phyloP scores from a whole-genome alignment of 495 filamentous ascomycete species.

The Penicillium diatomitis region DNA sequence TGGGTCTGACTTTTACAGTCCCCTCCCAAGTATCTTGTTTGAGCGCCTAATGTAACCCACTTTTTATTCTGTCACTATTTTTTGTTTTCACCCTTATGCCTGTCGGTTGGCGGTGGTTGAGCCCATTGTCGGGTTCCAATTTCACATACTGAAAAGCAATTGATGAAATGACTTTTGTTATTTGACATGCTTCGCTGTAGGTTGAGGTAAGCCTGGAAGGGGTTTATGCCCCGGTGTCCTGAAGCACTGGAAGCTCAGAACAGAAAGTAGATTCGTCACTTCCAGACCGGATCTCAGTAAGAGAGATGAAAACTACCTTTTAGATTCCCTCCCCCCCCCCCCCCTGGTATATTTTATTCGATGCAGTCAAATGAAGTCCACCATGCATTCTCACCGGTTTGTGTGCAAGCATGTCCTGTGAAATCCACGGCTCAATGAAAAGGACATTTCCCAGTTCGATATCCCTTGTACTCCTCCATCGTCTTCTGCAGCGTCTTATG shows the following conservation, averaged over 20 bases:
- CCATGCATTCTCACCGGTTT: no score
- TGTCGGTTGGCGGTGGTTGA: slow-evolving; percentile 17
- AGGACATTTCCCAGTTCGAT: slow-evolving; percentile 44
- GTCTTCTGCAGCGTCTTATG: slow-evolving; percentile 25
- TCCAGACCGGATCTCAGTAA: no score
- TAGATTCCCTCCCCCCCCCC: no score
- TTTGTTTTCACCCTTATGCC: slow-evolving; percentile 12
- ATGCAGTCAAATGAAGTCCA: no score
- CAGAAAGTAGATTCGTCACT: no score
- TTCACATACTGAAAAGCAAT: slow-evolving; percentile 34
- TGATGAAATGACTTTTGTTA: slow-evolving; percentile 10
- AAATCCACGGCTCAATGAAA: slow-evolving; percentile 25
- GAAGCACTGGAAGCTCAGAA: no score
- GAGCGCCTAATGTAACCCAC: slow-evolving; percentile 33
- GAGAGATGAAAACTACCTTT: no score
- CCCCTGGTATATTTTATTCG: no score
- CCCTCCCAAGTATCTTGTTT: slow-evolving; percentile 28
- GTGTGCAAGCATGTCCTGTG: no score
- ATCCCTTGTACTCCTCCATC: slow-evolving; percentile 31
- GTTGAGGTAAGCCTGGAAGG: no score
- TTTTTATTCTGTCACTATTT: slow-evolving; percentile 34
- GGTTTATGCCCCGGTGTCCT: no score
- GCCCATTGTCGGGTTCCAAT: slow-evolving; percentile 21
- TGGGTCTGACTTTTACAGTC: slow-evolving; percentile 11
- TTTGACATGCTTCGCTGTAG: background rate